Percentiles rank a stretch among this genome's conserved stretches.
phyloP scores from a whole-genome alignment of 176 grass and related monocot genomes.

The Eragrostis curvula region DNA sequence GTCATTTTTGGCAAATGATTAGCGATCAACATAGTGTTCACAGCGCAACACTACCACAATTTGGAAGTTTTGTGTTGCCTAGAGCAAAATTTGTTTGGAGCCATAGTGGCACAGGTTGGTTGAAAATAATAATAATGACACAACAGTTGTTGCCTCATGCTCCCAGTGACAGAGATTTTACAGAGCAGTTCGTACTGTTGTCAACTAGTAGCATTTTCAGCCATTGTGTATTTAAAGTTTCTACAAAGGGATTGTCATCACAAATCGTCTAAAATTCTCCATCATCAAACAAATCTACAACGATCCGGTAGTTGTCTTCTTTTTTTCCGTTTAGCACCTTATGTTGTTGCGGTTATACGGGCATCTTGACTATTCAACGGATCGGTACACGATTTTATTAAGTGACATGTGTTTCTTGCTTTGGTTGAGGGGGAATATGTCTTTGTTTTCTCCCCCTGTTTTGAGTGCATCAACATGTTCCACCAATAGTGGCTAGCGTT shows the following conservation, averaged over 20 bases:
- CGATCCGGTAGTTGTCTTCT: not conserved
- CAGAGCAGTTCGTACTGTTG: not conserved
- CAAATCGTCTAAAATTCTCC: not conserved
- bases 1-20: not conserved
- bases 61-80: not conserved
- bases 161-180: not conserved
- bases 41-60: not conserved
- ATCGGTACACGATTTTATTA: not conserved
- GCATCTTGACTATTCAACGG: not conserved
- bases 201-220: no score
- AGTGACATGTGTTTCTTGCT: slow-evolving; percentile 40
- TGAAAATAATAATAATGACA: not conserved
- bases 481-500: slow-evolving; percentile 28
- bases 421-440: slow-evolving; percentile 21
- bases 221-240: no score
- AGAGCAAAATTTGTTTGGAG: not conserved
- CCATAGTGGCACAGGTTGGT: not conserved
- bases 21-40: not conserved
- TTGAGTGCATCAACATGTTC: not conserved
- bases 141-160: not conserved
- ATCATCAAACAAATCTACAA: not conserved
- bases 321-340: not conserved
- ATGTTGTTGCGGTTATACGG: not conserved
- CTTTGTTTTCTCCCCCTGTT: not conserved
- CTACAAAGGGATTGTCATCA: no score